Evolutionary conservation across 345 rosid genomes (phyloP).

Genomic region (Brassica rapa): DNA sequence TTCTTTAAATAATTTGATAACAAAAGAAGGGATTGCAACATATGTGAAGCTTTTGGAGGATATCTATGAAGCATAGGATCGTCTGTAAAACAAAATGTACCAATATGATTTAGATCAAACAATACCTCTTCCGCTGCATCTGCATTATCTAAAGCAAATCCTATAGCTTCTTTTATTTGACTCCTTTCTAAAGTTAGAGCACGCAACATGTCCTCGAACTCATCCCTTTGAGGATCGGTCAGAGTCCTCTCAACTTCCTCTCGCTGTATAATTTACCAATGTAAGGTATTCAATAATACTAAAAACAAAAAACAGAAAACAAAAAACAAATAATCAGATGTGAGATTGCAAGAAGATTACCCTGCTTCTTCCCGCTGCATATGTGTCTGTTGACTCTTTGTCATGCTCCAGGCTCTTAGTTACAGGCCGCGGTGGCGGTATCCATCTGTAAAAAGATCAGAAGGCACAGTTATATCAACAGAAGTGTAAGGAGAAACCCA

Average conservation of each 20-base stretch:
- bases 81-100: conserved; percentile 1
- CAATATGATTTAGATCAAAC: not conserved
- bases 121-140: conserved; percentile 99
- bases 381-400: conserved; percentile 78
- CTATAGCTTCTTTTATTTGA: conserved; percentile 96
- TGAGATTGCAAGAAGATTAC: conserved; percentile 45
- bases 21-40: not conserved
- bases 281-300: not conserved
- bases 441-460: conserved; percentile 60
- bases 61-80: not conserved
- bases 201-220: conserved; percentile 96
- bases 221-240: conserved; percentile 97
- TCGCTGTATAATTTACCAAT: conserved; percentile 56
- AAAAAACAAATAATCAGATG: not conserved
- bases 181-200: conserved; percentile 91
- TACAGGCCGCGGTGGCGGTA: conserved; percentile 86
- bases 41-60: conserved; percentile 19
- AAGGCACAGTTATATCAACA: not conserved
- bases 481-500: not conserved
- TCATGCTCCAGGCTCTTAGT: conserved; percentile 78
- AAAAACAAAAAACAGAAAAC: not conserved
- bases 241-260: conserved; percentile 71
- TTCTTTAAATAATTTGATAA: no score
- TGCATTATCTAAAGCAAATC: conserved; percentile 93
- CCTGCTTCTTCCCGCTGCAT: conserved; percentile 98